Evolutionary conservation across 306 rosid species (phyloP), one percentile per base, ranked within the genome.

Genomic region (Vigna unguiculata): DNA sequence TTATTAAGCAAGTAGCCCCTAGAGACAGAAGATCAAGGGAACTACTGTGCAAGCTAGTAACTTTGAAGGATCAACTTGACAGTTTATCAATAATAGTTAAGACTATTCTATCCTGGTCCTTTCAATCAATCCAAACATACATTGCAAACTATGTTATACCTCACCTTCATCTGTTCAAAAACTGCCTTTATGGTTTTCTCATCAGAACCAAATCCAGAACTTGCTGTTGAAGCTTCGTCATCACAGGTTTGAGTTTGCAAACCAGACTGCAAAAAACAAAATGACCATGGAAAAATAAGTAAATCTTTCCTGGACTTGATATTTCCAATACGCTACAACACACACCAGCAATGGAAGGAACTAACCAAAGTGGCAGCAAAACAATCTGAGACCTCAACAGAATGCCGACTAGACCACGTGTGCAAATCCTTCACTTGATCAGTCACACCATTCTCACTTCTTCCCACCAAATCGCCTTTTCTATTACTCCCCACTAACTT

Each of bases 191-290:
- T 62, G 47, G 86, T 84, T 78, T 83, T 90, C 83, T 78, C 96
- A 84, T 89, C 92, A 45, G 85, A 88, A 77, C 83, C 90, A 32
- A 87, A 87, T 25, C 89, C 69, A 46, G 94, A 91, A 77, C 91
- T 88, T 20, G 87, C 54, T 0, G 84, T 84, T 4, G 95, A 86
- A 73, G 69, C 82, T 66, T 70, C 80, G 61, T 91, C 96, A 38
- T 85, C 91, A 81, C 71, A 77, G 21, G 69, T 75, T 49, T 48
- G 66, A 19, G 74, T 69, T 67, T 71, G 79, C 55, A 80, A 81
- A 64, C 62, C 15, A 78, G 89, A 58, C 98, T 90, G 78, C 21
- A 34, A 57, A 30, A 86, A 82, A 65, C 75, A 84, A 0, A 32
- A 48, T 64, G 1, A 41, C 2, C 49, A 78, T 54, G 48, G 32